Conservation (phyloP, 2,329 filamentous ascomycete species). For the Nothopassalora personata region DNA sequence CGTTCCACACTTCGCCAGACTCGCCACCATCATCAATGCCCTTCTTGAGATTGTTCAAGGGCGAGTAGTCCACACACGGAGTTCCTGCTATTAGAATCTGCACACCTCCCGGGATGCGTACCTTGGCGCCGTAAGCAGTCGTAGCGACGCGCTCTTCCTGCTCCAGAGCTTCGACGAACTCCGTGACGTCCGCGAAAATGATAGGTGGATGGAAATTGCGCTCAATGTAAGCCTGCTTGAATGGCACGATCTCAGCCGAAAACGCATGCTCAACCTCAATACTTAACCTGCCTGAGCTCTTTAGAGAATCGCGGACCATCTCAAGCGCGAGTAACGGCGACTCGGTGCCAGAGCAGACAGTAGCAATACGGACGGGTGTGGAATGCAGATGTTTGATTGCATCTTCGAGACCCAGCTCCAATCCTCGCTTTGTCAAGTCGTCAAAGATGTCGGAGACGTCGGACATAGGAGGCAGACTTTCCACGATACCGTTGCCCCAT, state of each 20-base stretch:
- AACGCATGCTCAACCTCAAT: slow-evolving; percentile 38
- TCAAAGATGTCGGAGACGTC: slow-evolving; percentile 47
- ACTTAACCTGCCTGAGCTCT: slow-evolving; percentile 12
- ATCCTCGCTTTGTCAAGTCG: slow-evolving; percentile 42
- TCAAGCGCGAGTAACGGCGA: slow-evolving; percentile 63
- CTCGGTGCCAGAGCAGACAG: slow-evolving; percentile 75
- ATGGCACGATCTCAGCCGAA: slow-evolving; percentile 43
- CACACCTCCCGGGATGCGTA: slow-evolving; percentile 50
- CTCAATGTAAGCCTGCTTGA: slow-evolving; percentile 46
- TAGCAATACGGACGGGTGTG: slow-evolving; percentile 53
- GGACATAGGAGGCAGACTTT: slow-evolving; percentile 42
- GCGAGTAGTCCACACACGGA: slow-evolving; percentile 70
- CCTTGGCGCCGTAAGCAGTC: slow-evolving; percentile 61
- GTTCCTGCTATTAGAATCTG: slow-evolving; percentile 69
- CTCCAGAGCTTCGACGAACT: slow-evolving; percentile 30
- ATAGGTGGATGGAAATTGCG: slow-evolving; percentile 40
- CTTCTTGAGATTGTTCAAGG: slow-evolving; percentile 55
- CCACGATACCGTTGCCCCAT: slow-evolving; percentile 21
- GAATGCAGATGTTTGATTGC: slow-evolving; percentile 32
- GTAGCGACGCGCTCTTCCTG: slow-evolving; percentile 34
- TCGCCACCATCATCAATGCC: slow-evolving; percentile 53
- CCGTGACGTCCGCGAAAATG: slow-evolving; percentile 43
- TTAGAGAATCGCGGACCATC: slow-evolving; percentile 44
- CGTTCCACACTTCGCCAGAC: slow-evolving; percentile 60
- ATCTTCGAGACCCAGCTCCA: slow-evolving; percentile 31